Evolutionary conservation across 1,284 basidiomycete species (phyloP), one percentile per base, ranked within the genome.

Genomic region (Apiotrichum porosum): DNA sequence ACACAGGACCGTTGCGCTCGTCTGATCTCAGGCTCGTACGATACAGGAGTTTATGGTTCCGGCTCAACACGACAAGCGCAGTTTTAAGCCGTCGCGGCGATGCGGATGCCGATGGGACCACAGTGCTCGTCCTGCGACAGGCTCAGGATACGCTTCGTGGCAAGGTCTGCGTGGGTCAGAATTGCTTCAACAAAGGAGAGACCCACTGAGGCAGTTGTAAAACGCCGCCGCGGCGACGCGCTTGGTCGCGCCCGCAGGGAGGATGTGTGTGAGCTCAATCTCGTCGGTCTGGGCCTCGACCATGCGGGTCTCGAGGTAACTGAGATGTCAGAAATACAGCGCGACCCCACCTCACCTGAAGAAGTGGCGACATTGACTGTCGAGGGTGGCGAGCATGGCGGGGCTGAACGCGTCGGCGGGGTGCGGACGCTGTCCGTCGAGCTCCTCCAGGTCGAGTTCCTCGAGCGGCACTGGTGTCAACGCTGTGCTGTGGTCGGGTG

Each of bases 261-360:
- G 52, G 2, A 69, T 19, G 19, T 69, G 59, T 2, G 90, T 88
- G 49, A 77, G 78, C 50, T 78, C 83, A 37, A 82, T 80, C 18
- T 80, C 82, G 6, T 86, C 85, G 9, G 83, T 83, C 33, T 42
- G 39, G 1, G 42, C 26, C 6, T 32, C 31, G 19, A 53, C 10
- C 53, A 63, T 58, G 13, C 30, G 39, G 13, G 23, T 47, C 48
- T 69, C 66, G n/a, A 63, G 37, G 41, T 42, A 62, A 15, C 63
- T 66, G 38, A 8, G 2, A 3, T 0, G 41, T 47, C 10, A 50
- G 40, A 19, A 14, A 18, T 19, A 4, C 14, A 30, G 6, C 9
- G 13, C 8, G 15, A 6, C 15, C 1, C 6, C 0, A 9, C 42
- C 58, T n/a, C 34, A 67, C 66, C 36, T 60, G 33, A 68, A 52